Base-by-base conservation (phyloP, 2,329 filamentous ascomycete genomes). In the Fusarium vanettenii region DNA sequence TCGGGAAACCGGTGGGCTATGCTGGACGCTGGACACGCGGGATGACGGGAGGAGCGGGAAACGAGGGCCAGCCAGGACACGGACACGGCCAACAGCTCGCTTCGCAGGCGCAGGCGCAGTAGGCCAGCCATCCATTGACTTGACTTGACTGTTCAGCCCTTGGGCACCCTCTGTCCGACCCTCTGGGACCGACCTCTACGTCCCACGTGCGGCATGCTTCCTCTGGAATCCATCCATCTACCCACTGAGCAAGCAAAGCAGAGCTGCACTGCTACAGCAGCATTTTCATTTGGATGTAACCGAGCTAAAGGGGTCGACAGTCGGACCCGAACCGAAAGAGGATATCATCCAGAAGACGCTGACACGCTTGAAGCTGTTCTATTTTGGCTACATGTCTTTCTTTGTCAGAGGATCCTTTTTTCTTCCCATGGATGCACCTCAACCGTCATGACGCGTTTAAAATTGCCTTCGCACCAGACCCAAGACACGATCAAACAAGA, bases 1-100 rank as follows among this genome's bases (percentile, higher is more conserved):
- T 78, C 76, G 80, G 80, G 77, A 78, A 72, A 74, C 70, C 66
- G 76, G 75, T 78, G 73, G 75, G 69, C 71, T 79, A 67, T 66
- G 71, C 64, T 67, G 48, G 48, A n/a, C 33, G 45, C 48, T 66
- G 60, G 68, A 67, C 57, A 50, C 35, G 37, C 48, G 39, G 57
- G 37, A 64, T 48, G 33, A 56, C 61, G 63, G 63, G 52, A 55
- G 35, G 20, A 37, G 52, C 29, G 39, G 41, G 39, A 66, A 48
- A 50, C 63, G 56, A 59, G 56, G 56, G 56, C 29, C 16, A n/a
- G 33, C 41, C 41, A 45, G 45, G 35, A 14, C 35, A 37, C 14
- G 14, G 35, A 16, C 41, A 45, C 20, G 11, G 8, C 13, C 41
- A 45, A n/a, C 62, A 59, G 50, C 63, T 60, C 52, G 63, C 52